Evolutionary conservation across 1,284 basidiomycete genomes (phyloP).

Genomic region (Cutaneotrichosporon sp.): DNA sequence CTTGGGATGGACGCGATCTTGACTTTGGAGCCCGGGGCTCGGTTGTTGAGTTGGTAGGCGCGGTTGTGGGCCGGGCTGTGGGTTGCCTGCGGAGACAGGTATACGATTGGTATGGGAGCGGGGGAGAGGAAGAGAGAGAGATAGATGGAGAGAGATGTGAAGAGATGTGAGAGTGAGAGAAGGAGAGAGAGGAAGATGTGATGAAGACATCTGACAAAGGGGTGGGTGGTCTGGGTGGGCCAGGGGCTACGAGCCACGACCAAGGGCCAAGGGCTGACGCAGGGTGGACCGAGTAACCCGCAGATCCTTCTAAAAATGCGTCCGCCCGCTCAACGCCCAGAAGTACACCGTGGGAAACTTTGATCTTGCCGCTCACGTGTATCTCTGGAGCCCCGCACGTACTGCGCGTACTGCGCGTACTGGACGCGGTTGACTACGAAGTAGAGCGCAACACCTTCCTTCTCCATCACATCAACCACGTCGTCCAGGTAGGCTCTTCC

Average conservation of each 20-base stretch:
- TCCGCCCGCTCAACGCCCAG: not conserved
- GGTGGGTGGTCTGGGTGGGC: too few relatives aligned
- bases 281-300: not conserved
- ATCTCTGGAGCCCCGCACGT: too few relatives aligned
- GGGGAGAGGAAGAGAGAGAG: not conserved
- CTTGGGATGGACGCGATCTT: slow-evolving; percentile 20
- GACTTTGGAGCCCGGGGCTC: slow-evolving; percentile 23
- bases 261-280: too few relatives aligned
- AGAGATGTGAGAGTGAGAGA: slow-evolving; percentile 3
- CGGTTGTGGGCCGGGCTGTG: not conserved
- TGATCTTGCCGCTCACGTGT: not conserved
- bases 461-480: too few relatives aligned
- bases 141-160: not conserved
- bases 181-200: too few relatives aligned
- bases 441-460: too few relatives aligned
- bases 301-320: not conserved
- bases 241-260: too few relatives aligned
- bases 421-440: too few relatives aligned
- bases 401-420: too few relatives aligned
- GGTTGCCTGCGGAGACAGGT: not conserved
- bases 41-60: not conserved
- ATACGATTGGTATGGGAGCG: not conserved
- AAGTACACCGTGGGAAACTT: too few relatives aligned
- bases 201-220: too few relatives aligned
- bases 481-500: too few relatives aligned